Percentiles rank a stretch among this genome's conserved stretches.
These are phyloP conservation scores for Botryococcus braunii DNA, from an alignment of 163 green algal genomes.

Conservation along the genomic window DNA sequence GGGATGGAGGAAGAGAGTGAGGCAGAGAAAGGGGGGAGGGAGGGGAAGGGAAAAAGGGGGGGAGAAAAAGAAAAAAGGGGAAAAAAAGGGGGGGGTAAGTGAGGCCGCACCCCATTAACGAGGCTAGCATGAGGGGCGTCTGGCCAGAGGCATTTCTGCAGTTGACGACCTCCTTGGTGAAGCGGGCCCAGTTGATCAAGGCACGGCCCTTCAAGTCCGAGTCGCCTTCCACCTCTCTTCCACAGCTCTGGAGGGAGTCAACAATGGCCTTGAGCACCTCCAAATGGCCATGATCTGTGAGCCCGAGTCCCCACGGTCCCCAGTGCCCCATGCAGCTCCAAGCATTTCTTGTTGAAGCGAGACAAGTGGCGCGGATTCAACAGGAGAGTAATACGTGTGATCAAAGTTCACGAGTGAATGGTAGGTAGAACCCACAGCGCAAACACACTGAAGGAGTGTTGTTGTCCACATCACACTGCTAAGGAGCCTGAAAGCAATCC, in stretches of 20 bases:
- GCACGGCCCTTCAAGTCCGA: conserved; percentile 1
- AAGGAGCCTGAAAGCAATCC: too few relatives aligned
- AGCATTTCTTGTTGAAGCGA: too few relatives aligned
- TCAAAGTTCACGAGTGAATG: background rate
- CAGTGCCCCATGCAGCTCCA: too few relatives aligned
- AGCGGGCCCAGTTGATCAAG: conserved; percentile 23
- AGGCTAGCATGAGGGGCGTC: conserved; percentile 50
- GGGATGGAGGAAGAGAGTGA: background rate
- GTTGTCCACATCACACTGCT: too few relatives aligned
- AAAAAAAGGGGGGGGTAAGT: background rate
- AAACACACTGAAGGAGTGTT: background rate
- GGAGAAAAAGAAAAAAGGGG: background rate
- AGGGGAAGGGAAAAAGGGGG: background rate
- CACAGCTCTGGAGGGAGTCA: conserved; percentile 11
- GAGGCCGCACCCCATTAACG: conserved; percentile 21
- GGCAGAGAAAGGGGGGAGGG: background rate
- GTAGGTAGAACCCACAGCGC: background rate
- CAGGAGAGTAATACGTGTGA: background rate
- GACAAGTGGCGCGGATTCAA: background rate
- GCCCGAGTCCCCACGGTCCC: background rate
- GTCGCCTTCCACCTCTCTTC: conserved; percentile 1
- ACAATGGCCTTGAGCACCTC: conserved; percentile 17
- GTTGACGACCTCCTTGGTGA: conserved; percentile 41
- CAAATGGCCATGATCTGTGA: conserved; percentile 11
- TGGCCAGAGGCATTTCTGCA: conserved; percentile 19